A percentile compares a stretch with the other conserved stretches of the same genome.
Evolutionary conservation across 495 filamentous ascomycete species (phyloP).

Genomic region (Aspergillus saccharolyticus): DNA sequence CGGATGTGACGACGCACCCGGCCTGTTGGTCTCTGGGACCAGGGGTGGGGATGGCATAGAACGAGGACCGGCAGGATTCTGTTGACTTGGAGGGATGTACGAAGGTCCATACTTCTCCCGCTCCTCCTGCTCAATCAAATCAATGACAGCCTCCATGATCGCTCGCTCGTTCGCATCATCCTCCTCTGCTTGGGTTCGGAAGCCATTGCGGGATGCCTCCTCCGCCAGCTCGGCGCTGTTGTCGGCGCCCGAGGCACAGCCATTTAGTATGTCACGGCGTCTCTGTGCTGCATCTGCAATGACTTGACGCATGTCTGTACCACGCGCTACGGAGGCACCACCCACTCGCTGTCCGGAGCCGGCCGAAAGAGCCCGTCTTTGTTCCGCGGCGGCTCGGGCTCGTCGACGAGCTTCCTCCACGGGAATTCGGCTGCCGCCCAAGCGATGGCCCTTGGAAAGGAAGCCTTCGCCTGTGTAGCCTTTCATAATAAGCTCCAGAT

Average conservation of each 20-base stretch:
- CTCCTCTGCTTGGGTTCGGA: slow-evolving; percentile 78
- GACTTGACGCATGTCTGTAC: slow-evolving; percentile 67
- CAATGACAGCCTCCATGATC: slow-evolving; percentile 83
- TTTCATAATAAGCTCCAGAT: slow-evolving; percentile 65
- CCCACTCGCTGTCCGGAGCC: slow-evolving; percentile 74
- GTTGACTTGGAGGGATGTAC: slow-evolving; percentile 59
- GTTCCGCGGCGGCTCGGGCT: slow-evolving; percentile 72
- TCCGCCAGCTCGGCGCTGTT: slow-evolving; percentile 56
- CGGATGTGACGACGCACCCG: slow-evolving; percentile 8
- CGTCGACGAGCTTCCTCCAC: slow-evolving; percentile 70
- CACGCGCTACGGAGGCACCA: slow-evolving; percentile 55
- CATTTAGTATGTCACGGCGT: slow-evolving; percentile 60
- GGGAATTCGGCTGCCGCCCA: slow-evolving; percentile 65
- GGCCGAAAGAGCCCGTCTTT: slow-evolving; percentile 50
- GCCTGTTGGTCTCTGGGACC: slow-evolving; percentile 19
- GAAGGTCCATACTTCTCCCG: slow-evolving; percentile 61
- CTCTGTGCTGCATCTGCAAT: slow-evolving; percentile 70
- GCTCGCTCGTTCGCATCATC: slow-evolving; percentile 86
- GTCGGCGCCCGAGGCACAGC: slow-evolving; percentile 69
- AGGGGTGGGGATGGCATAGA: slow-evolving; percentile 22
- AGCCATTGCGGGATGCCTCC: slow-evolving; percentile 65
- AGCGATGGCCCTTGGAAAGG: slow-evolving; percentile 64
- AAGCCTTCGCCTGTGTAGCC: slow-evolving; percentile 94
- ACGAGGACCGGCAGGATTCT: slow-evolving; percentile 55
- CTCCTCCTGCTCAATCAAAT: slow-evolving; percentile 82